Conservation (phyloP, 163 green algal genomes). For the Volvox carteri region DNA sequence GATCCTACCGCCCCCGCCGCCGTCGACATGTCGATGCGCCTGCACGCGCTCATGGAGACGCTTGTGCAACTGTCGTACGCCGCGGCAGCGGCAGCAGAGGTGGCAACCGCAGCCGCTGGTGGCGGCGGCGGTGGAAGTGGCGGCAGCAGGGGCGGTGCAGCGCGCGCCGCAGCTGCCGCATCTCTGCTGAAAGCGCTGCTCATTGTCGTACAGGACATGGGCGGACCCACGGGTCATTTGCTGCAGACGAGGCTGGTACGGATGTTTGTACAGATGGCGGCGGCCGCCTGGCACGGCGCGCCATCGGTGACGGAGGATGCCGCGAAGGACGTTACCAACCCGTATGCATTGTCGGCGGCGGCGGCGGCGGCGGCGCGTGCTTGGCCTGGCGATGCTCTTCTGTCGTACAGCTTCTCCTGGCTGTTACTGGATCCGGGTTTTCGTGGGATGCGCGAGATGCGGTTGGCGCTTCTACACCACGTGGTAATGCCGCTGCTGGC, state of each 20-base stretch:
- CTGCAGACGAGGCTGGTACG: constrained; percentile 21
- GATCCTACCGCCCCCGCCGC: constrained; percentile 22
- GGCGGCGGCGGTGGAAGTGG: not conserved
- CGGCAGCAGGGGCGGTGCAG: not conserved
- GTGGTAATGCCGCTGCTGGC: constrained; percentile 49
- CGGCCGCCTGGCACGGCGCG: constrained; percentile 20
- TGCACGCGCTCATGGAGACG: constrained; percentile 20
- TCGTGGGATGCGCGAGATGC: not conserved
- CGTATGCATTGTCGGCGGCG: not conserved
- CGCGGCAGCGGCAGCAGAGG: not conserved
- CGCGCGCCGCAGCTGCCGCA: not conserved
- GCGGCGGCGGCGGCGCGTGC: constrained; percentile 7
- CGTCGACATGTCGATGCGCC: constrained; percentile 23
- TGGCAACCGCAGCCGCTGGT: not conserved
- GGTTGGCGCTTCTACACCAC: constrained; percentile 30
- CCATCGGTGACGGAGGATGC: not conserved
- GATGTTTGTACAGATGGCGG: not conserved
- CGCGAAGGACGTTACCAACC: not conserved
- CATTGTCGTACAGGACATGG: constrained; percentile 48
- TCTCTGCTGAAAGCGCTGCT: constrained; percentile 21
- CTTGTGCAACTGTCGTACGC: constrained; percentile 27
- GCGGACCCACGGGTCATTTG: constrained; percentile 22
- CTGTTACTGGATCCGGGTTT: not conserved
- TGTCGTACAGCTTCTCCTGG: constrained; percentile 11
- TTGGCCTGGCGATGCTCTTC: constrained; percentile 18